Conservation (phyloP, 306 rosid genomes). For the Myrica gale region DNA sequence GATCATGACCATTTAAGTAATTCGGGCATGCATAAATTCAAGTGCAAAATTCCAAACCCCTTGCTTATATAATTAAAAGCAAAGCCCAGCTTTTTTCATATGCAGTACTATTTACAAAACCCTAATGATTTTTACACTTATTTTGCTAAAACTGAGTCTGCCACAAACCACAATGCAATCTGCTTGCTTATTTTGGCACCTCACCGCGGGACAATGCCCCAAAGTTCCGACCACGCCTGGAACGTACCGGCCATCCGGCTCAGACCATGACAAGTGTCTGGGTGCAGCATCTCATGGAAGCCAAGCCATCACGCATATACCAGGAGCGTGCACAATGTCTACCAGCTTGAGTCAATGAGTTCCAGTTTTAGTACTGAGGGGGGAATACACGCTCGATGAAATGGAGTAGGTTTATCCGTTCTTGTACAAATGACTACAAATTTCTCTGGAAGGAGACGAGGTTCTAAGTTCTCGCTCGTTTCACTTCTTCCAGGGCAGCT, state of each 20-base stretch:
- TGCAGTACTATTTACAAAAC: no score
- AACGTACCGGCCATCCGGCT: slow-evolving; percentile 11
- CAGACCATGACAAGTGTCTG: slow-evolving; percentile 33
- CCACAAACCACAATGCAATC: slow-evolving; percentile 17
- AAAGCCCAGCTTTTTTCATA: slow-evolving; percentile 14
- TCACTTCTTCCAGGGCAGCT: not conserved
- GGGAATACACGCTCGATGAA: not conserved
- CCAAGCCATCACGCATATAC: not conserved
- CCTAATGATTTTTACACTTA: slow-evolving; percentile 27
- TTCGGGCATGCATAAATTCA: not conserved
- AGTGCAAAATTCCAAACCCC: slow-evolving; percentile 11
- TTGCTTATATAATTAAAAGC: not conserved
- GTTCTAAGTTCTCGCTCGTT: not conserved
- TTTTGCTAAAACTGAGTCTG: slow-evolving; percentile 34
- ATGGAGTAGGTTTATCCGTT: not conserved
- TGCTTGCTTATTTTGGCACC: slow-evolving; percentile 14
- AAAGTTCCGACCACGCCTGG: slow-evolving; percentile 37
- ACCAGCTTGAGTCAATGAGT: not conserved
- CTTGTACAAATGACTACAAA: not conserved
- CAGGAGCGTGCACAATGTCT: slow-evolving; percentile 9
- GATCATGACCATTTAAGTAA: slow-evolving; percentile 22
- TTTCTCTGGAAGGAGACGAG: not conserved
- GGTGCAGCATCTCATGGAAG: no score
- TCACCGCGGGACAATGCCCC: slow-evolving; percentile 10
- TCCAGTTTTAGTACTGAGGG: not conserved